Evolutionary conservation across 2,329 filamentous ascomycete species (phyloP), one percentile per base, ranked within the genome.

Genomic region (Colletotrichum musicola): DNA sequence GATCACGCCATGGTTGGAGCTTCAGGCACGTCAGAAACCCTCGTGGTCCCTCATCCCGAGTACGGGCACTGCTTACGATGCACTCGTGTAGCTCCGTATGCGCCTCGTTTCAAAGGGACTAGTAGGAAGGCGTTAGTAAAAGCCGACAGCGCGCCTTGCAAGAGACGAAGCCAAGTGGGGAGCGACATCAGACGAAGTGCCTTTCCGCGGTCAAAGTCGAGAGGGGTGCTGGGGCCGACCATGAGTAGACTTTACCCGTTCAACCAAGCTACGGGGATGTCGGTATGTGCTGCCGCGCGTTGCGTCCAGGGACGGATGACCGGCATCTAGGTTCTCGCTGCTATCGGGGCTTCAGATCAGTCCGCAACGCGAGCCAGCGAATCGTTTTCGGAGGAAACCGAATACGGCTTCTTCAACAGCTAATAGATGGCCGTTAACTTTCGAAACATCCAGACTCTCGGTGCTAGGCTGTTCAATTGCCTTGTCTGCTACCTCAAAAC

Each of bases 41-140:
- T 25, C 13, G 9, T 50, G 5, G 14, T n/a, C 30, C 7, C 20
- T 30, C 16, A 38, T 57, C 14, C 44, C 60, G 60, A 64, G 46
- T 57, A 58, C 60, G 64, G 64, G 7, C n/a, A n/a, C 5, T 47
- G 16, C 44, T 16, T 18, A 7, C n/a, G 44, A 47, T 20, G n/a
- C 40, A n/a, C 14, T 42, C 40, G 40, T 14, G 12, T 14, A 42
- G 40, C 40, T n/a, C 14, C 40, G 14, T 42, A 14, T n/a, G 18
- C 18, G 9, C 10, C 44, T 20, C 18, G 44, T 47, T 4, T 47
- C 27, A 25, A 20, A 0, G 25, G 22, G 22, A 4, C 22, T 25
- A 25, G 22, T 25, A 25, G 22, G 44, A 7, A 47, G 20, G 5
- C 44, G 18, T 13, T 16, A 12, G 25, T 25, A 35, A 47, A 49